Conservation (phyloP, 768 basidiomycete genomes). For the Fomitopsis pulvina region DNA sequence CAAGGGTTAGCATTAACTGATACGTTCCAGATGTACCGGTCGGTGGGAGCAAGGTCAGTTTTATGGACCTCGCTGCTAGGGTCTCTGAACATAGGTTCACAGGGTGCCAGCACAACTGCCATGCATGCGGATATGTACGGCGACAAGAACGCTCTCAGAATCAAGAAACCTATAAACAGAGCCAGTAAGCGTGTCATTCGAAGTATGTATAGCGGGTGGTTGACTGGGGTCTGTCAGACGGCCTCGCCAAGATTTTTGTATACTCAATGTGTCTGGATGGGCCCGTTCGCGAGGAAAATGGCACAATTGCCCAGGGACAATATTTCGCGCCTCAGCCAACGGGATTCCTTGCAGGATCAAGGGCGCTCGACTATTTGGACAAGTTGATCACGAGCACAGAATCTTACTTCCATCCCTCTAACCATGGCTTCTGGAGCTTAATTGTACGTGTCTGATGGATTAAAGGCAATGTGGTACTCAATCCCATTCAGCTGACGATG, state of each 20-base stretch:
- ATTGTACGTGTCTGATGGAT: slow-evolving; percentile 30
- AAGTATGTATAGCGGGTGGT: too few species aligned
- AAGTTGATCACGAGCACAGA: slow-evolving; percentile 88
- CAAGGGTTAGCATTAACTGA: background rate
- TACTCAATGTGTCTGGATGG: slow-evolving; percentile 89
- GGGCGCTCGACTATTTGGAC: slow-evolving; percentile 82
- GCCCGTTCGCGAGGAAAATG: slow-evolving; percentile 39
- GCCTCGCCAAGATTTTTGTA: slow-evolving; percentile 79
- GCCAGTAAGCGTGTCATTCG: slow-evolving; percentile 42
- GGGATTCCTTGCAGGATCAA: slow-evolving; percentile 70
- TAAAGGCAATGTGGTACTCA: slow-evolving; percentile 5
- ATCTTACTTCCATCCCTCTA: slow-evolving; percentile 93
- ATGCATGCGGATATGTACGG: slow-evolving; percentile 61
- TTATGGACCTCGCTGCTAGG: background rate
- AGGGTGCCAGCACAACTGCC: slow-evolving; percentile 62
- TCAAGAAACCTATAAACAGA: slow-evolving; percentile 66
- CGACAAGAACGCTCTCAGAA: slow-evolving; percentile 48
- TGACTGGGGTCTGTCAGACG: slow-evolving; percentile 46
- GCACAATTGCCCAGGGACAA: slow-evolving; percentile 14
- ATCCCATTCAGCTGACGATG: slow-evolving; percentile 46
- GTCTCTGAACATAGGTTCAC: background rate
- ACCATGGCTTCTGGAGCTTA: slow-evolving; percentile 79
- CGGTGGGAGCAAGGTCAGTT: slow-evolving; percentile 54
- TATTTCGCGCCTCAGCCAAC: slow-evolving; percentile 5
- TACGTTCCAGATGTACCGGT: slow-evolving; percentile 56